Conservation (phyloP, 1,139 yeast genomes). For the Lizanozyma gosingica region DNA sequence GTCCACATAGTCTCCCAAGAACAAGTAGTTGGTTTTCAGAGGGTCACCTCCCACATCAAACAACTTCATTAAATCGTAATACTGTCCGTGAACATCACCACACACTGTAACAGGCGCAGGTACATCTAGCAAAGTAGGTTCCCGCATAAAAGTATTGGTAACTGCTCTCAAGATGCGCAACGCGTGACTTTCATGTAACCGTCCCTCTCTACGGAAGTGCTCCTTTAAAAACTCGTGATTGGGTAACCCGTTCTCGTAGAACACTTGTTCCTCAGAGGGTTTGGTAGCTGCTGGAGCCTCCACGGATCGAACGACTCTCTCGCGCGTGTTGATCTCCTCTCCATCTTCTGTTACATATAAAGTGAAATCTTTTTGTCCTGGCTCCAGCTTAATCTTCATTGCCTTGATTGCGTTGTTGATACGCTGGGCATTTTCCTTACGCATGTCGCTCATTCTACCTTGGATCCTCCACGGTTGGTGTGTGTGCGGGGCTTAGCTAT, state of each 20-base stretch:
- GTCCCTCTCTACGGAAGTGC: constrained; percentile 77
- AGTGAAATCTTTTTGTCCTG: constrained; percentile 34
- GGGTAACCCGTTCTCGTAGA: constrained; percentile 57
- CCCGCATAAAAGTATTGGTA: constrained; percentile 55
- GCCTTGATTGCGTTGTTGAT: constrained; percentile 74
- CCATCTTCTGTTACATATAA: constrained; percentile 67
- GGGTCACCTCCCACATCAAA: constrained; percentile 97
- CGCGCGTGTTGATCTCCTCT: constrained; percentile 50
- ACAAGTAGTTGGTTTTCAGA: constrained; percentile 62
- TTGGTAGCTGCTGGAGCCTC: constrained; percentile 58
- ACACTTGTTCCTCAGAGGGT: constrained; percentile 66
- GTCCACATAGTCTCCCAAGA: constrained; percentile 94
- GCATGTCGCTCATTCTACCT: not conserved
- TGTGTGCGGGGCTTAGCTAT: no score
- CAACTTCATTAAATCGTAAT: constrained; percentile 79
- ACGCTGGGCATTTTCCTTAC: constrained; percentile 41
- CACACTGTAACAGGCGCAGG: constrained; percentile 95
- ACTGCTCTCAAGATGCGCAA: constrained; percentile 58
- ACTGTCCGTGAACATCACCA: constrained; percentile 96
- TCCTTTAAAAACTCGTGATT: constrained; percentile 60
- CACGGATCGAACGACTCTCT: constrained; percentile 57
- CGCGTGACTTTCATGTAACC: constrained; percentile 67
- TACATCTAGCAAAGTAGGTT: constrained; percentile 72
- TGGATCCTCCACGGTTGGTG: no score
- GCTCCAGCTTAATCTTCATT: constrained; percentile 41